phyloP scores from a whole-genome alignment of 768 basidiomycete genomes.

The Mycena crocata region DNA sequence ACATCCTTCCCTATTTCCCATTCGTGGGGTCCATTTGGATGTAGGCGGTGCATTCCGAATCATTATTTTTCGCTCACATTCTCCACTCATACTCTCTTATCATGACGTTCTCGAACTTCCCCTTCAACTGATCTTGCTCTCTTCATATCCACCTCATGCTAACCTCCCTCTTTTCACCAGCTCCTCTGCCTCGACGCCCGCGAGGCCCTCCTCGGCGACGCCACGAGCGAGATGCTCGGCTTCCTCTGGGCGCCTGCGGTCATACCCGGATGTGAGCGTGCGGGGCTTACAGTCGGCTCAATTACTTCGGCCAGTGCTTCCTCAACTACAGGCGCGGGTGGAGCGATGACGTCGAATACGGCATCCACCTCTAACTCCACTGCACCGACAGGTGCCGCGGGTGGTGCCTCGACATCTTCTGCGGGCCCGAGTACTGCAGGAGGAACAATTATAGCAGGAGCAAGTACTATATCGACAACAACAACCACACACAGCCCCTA shows the following conservation, averaged over 20 bases:
- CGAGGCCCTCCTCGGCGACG: slow-evolving; percentile 24
- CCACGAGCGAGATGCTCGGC: slow-evolving; percentile 27
- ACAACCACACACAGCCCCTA: neutral
- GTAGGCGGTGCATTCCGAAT: no score
- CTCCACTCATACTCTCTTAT: no score
- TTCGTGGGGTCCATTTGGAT: no score
- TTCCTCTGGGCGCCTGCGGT: slow-evolving; percentile 31
- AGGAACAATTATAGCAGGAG: no score
- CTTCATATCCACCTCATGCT: neutral
- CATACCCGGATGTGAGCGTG: slow-evolving; percentile 22
- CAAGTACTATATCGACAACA: neutral
- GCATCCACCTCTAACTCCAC: neutral
- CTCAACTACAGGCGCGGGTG: no score
- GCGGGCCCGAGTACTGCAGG: neutral
- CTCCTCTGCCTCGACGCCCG: slow-evolving; percentile 25
- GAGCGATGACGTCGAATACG: neutral
- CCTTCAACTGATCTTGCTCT: neutral
- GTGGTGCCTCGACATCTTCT: neutral
- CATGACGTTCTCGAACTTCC: no score
- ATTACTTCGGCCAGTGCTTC: neutral
- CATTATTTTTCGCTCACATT: no score
- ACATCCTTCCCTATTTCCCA: no score
- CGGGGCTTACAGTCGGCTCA: neutral
- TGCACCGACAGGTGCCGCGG: neutral
- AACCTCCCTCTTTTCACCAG: neutral